phyloP scores from a whole-genome alignment of 108 stramenopile species.

The Asterionellopsis glacialis region DNA sequence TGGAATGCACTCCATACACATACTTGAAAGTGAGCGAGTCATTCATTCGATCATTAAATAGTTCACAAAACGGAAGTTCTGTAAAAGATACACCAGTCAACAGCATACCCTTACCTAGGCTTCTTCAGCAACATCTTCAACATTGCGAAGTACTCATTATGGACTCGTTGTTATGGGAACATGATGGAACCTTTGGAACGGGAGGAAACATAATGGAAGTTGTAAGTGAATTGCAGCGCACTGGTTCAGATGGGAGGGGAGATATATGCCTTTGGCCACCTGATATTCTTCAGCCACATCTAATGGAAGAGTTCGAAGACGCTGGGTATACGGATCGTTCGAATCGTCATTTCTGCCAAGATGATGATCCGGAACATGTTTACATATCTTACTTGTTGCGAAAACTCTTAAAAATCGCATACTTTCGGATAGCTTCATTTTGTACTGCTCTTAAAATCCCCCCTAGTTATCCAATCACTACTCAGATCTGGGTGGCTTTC shows the following conservation, averaged over 20 bases:
- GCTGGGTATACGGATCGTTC: too few species aligned
- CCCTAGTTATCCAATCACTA: not conserved
- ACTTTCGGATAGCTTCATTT: conserved; percentile 16
- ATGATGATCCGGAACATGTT: conserved; percentile 16
- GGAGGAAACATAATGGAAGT: too few species aligned
- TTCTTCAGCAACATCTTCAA: conserved; percentile 17
- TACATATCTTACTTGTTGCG: conserved; percentile 25
- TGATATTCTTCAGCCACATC: conserved; percentile 10
- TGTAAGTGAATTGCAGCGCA: conserved; percentile 3
- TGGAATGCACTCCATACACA: conserved; percentile 20
- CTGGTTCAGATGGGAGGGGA: not conserved
- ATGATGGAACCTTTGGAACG: not conserved
- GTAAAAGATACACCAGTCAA: not conserved
- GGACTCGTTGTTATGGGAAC: conserved; percentile 25
- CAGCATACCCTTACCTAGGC: conserved; percentile 13
- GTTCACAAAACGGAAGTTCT: too few species aligned
- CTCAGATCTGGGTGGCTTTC: conserved; percentile 35
- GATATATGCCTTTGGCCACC: conserved; percentile 22
- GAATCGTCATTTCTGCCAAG: not conserved
- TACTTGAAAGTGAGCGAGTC: conserved; percentile 34
- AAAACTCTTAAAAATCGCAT: conserved; percentile 19
- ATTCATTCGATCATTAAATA: conserved; percentile 18
- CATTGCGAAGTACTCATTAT: conserved; percentile 16
- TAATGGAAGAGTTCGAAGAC: conserved; percentile 12
- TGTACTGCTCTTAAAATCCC: conserved; percentile 23